phyloP scores from a whole-genome alignment of 331 rosid genomes.

The Spiraea crenata region DNA sequence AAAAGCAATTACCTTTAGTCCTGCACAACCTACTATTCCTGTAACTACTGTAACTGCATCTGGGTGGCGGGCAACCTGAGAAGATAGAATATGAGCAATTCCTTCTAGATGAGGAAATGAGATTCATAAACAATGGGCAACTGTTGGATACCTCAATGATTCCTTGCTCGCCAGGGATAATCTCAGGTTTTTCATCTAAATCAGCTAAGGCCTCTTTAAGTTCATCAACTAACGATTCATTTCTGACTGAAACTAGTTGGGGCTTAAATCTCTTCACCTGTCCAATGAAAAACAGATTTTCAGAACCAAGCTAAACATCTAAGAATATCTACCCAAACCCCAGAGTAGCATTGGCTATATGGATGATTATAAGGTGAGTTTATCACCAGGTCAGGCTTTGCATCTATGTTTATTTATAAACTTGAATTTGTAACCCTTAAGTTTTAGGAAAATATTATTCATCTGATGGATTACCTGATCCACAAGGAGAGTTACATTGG shows the following conservation, averaged over 20 bases:
- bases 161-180: constrained; percentile 96
- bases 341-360: background rate
- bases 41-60: constrained; percentile 89
- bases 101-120: constrained; percentile 10
- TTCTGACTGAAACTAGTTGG: constrained; percentile 73
- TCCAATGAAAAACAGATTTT: constrained; percentile 8
- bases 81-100: constrained; percentile 22
- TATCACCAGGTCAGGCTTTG: constrained; percentile 1
- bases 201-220: constrained; percentile 82
- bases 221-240: constrained; percentile 73
- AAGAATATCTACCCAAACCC: background rate
- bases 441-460: background rate
- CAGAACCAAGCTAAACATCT: background rate
- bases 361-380: constrained; percentile 20
- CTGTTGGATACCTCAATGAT: constrained; percentile 65
- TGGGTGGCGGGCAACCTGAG: constrained; percentile 93
- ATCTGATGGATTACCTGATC: constrained; percentile 67
- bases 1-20: constrained; percentile 60
- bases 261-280: constrained; percentile 93
- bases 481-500: constrained; percentile 84
- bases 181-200: constrained; percentile 77
- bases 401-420: background rate
- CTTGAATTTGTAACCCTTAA: background rate
- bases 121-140: constrained; percentile 8
- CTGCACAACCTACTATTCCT: constrained; percentile 98